Base-by-base conservation (phyloP, 2,329 filamentous ascomycete genomes). In the Fusarium temperatum region DNA sequence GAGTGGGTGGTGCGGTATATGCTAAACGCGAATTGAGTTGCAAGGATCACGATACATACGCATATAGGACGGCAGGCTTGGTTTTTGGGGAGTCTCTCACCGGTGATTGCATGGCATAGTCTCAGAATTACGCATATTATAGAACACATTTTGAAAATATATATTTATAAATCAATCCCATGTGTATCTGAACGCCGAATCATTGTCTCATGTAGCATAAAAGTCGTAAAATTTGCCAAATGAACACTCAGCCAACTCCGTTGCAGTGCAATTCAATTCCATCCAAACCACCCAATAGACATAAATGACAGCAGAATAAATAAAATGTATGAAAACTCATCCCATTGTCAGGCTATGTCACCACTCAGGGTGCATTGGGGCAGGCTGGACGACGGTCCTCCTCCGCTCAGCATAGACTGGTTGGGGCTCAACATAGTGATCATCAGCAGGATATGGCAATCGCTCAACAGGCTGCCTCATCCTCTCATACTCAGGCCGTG, bases 401-500 rank as follows among this genome's bases (percentile, higher is more conserved):
- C 65, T 66, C 17, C 63, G 64, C 28, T 73, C 66, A 14, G 73
- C 61, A 56, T 78, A 77, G 36, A 75, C 75, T 45, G 67, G 66
- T 28, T 76, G 75, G 38, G 66, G 65, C 8, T 47, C 36, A 36
- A 63, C 58, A 45, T 76, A 77, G 6, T 68, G 53, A 13, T 68
- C 74, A 66, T 79, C 74, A 18, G 71, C 53, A 8, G 32, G 64
- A 62, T 77, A 75, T 12, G 75, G 68, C 17, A 70, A 42, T 20
- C 70, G 60, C 26, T 57, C 66, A 26, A 53, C 44, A 55, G 59
- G 45, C 32, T 68, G 63, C 4, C 62, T 51, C 35, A 64, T 69
- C 58, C 66, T 58, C 63, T 74, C 63, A 24, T 71, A 63, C 47
- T 68, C 63, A 50, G 48, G 44, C 26, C 67, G 72, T 9, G 68